A percentile compares a stretch with the other conserved stretches of the same genome.
phyloP scores from a whole-genome alignment of 2,329 filamentous ascomycete genomes.

The Phialemoniopsis sp. region DNA sequence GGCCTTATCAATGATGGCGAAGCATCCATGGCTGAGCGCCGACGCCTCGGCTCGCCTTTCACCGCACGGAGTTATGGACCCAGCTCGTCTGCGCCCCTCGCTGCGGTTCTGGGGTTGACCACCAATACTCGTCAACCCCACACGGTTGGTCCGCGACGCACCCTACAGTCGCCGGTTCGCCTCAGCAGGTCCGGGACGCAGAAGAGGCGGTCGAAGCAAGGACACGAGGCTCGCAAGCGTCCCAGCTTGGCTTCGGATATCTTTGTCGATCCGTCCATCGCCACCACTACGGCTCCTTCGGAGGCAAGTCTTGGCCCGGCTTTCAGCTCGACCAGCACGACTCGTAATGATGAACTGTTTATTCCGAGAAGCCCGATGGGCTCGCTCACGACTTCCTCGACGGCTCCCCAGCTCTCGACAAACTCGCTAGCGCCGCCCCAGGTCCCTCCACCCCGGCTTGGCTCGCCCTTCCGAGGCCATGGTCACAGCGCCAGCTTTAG shows the following conservation, averaged over 20 bases:
- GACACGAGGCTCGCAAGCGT: slow-evolving; percentile 47
- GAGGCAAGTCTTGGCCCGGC: slow-evolving; percentile 15
- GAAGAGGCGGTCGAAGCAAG: slow-evolving; percentile 48
- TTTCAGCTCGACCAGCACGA: slow-evolving; percentile 27
- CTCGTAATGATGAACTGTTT: slow-evolving; percentile 29
- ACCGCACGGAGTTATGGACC: slow-evolving; percentile 57
- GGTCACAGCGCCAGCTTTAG: slow-evolving; percentile 46
- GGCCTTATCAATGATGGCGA: slow-evolving; percentile 11
- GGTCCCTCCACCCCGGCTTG: slow-evolving; percentile 43
- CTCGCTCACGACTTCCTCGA: slow-evolving; percentile 13
- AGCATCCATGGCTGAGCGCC: slow-evolving; percentile 22
- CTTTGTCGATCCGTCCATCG: slow-evolving; percentile 40
- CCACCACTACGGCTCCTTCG: slow-evolving; percentile 8
- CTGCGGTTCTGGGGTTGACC: slow-evolving; percentile 29
- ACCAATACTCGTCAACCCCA: slow-evolving; percentile 36
- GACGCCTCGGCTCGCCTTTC: slow-evolving; percentile 51
- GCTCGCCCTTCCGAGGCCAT: slow-evolving; percentile 51
- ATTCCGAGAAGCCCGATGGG: slow-evolving; percentile 29
- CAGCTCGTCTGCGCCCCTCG: slow-evolving; percentile 49
- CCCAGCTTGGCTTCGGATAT: slow-evolving; percentile 52
- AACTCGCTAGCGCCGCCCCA: slow-evolving; percentile 20
- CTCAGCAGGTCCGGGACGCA: slow-evolving; percentile 51
- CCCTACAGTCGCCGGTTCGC: slow-evolving; percentile 49
- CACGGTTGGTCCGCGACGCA: slow-evolving; percentile 44
- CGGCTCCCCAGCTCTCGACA: slow-evolving; percentile 17